phyloP scores from a whole-genome alignment of 805 yeast genomes.

The Yamadazyma endophytica region DNA sequence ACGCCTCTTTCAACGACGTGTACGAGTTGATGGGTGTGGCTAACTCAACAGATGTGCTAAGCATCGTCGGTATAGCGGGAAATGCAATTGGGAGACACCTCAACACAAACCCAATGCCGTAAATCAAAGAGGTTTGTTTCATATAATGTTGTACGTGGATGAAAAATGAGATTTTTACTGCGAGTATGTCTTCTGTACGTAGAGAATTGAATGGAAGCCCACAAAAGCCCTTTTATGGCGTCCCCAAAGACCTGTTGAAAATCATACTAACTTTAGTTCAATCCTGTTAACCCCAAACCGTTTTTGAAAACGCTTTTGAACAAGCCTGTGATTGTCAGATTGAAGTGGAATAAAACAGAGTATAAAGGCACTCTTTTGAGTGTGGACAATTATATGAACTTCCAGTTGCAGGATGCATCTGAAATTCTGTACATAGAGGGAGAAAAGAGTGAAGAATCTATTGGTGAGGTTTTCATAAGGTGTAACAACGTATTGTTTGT shows the following conservation, averaged over 20 bases:
- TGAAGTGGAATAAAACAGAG: constrained; percentile 89
- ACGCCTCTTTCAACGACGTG: constrained; percentile 40
- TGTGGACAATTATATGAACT: constrained; percentile 89
- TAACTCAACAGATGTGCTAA: constrained; percentile 48
- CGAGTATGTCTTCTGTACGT: constrained; percentile 2
- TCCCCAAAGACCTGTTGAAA: neutral
- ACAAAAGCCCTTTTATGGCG: too few relatives aligned
- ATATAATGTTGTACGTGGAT: constrained; percentile 1
- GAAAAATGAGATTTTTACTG: neutral
- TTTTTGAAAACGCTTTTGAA: constrained; percentile 74
- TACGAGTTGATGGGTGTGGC: constrained; percentile 74
- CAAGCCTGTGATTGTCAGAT: constrained; percentile 65
- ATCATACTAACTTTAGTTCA: constrained; percentile 26
- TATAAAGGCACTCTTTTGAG: constrained; percentile 75
- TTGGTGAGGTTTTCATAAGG: constrained; percentile 80
- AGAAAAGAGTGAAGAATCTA: constrained; percentile 23
- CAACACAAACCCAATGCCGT: constrained; percentile 22
- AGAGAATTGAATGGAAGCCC: too few relatives aligned
- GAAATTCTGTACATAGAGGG: constrained; percentile 51
- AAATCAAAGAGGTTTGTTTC: too few relatives aligned
- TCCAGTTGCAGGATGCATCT: constrained; percentile 59
- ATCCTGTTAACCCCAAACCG: constrained; percentile 87
- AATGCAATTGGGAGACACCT: constrained; percentile 32
- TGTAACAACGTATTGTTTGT: constrained; percentile 88
- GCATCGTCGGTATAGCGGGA: constrained; percentile 23